These are phyloP conservation scores for Stagonosporopsis vannaccii DNA, from an alignment of 2,329 filamentous ascomycete genomes.

Conservation along the genomic window DNA sequence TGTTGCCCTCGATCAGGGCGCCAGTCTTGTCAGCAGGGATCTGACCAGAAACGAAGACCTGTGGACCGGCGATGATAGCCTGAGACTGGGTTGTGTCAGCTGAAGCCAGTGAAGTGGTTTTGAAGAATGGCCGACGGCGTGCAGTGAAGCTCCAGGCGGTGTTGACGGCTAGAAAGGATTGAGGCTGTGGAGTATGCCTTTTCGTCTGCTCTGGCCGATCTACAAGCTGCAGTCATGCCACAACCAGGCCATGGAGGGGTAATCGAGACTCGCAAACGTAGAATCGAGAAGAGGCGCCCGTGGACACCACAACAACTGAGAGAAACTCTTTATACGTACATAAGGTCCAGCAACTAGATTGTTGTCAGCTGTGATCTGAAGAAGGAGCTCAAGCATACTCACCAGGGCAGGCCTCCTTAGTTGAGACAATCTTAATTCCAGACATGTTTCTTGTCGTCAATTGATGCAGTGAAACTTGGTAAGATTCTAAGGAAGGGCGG, in stretches of 20 bases:
- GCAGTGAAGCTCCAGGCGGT: no score
- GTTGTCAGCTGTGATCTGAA: slow-evolving; percentile 14
- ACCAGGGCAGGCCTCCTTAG: slow-evolving; percentile 54
- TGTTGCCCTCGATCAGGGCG: slow-evolving; percentile 68
- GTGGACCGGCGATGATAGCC: slow-evolving; percentile 72
- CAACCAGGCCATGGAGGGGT: background rate
- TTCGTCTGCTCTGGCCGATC: no score
- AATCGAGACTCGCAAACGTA: background rate
- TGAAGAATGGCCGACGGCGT: background rate
- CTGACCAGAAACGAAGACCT: slow-evolving; percentile 76
- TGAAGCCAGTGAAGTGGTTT: background rate
- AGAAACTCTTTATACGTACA: slow-evolving; percentile 41
- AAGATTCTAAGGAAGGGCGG: background rate
- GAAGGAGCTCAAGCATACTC: slow-evolving; percentile 27
- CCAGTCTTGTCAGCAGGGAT: slow-evolving; percentile 74
- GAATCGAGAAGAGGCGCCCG: no score
- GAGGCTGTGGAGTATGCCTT: no score
- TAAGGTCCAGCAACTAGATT: slow-evolving; percentile 52
- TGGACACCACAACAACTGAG: no score
- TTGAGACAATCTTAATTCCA: slow-evolving; percentile 54
- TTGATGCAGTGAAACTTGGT: background rate
- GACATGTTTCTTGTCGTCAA: slow-evolving; percentile 45
- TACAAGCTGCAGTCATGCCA: no score
- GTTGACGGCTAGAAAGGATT: no score
- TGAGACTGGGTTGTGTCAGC: slow-evolving; percentile 47